Conservation (phyloP, 352 stramenopile genomes). For the Phytopythium montanum region DNA sequence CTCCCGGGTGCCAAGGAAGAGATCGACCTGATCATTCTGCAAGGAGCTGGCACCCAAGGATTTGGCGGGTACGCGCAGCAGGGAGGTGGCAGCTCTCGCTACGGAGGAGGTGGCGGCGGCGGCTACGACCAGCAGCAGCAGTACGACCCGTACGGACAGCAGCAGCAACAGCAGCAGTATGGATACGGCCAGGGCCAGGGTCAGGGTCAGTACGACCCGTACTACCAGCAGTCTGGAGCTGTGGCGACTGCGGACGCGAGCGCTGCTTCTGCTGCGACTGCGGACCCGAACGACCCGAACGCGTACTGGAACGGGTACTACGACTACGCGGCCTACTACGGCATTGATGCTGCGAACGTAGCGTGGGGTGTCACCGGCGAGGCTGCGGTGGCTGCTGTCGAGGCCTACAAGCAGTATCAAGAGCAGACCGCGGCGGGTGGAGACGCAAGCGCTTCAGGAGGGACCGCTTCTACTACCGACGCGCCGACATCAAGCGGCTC, state of each 20-base stretch:
- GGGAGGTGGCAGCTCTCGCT: slow-evolving; percentile 18
- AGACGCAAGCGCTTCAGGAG: slow-evolving; percentile 7
- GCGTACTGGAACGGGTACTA: slow-evolving; percentile 90
- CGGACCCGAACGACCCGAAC: slow-evolving; percentile 84
- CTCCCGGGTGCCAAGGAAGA: slow-evolving; percentile 72
- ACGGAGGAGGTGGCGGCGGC: slow-evolving; percentile 3
- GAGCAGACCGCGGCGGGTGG: slow-evolving; percentile 37
- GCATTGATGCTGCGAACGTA: slow-evolving; percentile 78
- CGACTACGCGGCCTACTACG: slow-evolving; percentile 88
- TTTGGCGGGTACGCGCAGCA: slow-evolving; percentile 28
- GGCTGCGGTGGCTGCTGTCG: slow-evolving; percentile 60
- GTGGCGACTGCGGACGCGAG: slow-evolving; percentile 22
- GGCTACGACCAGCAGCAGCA: slow-evolving; percentile 55
- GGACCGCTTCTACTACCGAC: slow-evolving; percentile 12
- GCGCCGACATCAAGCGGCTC: slow-evolving; percentile 14
- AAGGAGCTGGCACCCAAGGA: slow-evolving; percentile 52
- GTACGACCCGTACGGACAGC: slow-evolving; percentile 36
- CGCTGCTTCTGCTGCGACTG: slow-evolving; percentile 36
- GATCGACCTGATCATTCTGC: slow-evolving; percentile 75
- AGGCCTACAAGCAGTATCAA: slow-evolving; percentile 73
- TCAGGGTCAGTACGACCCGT: slow-evolving; percentile 60
- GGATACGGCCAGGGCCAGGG: slow-evolving; percentile 49
- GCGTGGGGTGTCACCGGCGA: slow-evolving; percentile 82
- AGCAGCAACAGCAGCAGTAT: slow-evolving; percentile 33
- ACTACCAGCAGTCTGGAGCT: slow-evolving; percentile 52